These are phyloP conservation scores for Solanum tacnaense DNA, from an alignment of 257 asterid species.

Conservation along the genomic window DNA sequence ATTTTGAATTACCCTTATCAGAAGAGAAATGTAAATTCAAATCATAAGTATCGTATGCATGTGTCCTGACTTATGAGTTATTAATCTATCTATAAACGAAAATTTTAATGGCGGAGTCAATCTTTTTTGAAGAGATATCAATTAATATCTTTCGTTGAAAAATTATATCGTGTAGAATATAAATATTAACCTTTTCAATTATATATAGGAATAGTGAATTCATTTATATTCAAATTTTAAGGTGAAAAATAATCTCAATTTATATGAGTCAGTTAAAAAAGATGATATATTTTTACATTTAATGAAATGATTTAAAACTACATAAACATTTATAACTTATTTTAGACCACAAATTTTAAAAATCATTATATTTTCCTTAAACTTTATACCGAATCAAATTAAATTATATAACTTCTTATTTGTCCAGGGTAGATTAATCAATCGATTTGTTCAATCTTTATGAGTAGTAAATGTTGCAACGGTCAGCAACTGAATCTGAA, in stretches of 20 bases:
- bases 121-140: not conserved
- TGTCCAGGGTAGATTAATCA: no score
- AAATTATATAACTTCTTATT: not conserved
- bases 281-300: no score
- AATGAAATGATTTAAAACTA: no score
- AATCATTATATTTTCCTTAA: no score
- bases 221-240: not conserved
- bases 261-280: no score
- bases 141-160: no score
- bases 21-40: not conserved
- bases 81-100: not conserved
- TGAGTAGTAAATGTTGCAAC: slow-evolving; percentile 17
- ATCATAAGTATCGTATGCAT: no score
- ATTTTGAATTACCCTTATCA: not conserved
- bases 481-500: slow-evolving; percentile 24
- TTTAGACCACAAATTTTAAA: no score
- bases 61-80: not conserved
- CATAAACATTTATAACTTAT: no score
- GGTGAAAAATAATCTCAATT: not conserved
- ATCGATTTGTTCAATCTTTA: not conserved
- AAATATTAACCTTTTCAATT: no score
- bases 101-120: not conserved
- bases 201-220: no score
- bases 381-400: no score
- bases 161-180: not conserved